These are phyloP conservation scores for Penicillium freii DNA, from an alignment of 2,329 filamentous ascomycete genomes.

Conservation along the genomic window DNA sequence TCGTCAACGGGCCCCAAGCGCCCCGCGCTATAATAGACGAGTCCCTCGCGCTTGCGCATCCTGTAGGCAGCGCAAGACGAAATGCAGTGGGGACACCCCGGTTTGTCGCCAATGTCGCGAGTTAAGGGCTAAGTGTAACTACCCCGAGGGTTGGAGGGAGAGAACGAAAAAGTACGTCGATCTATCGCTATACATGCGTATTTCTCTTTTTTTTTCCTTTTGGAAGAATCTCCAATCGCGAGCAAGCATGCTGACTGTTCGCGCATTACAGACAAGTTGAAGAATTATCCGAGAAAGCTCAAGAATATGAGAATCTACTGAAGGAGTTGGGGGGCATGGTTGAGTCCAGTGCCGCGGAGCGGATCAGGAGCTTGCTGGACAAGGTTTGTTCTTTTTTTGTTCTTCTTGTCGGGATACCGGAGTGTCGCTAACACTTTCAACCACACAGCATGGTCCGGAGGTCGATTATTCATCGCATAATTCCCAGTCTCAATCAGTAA, in stretches of 20 bases:
- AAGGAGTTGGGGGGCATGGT: constrained; percentile 38
- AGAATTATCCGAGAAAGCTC: constrained; percentile 31
- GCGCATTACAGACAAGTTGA: constrained; percentile 32
- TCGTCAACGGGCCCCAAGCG: constrained; percentile 25
- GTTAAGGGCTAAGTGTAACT: constrained; percentile 34
- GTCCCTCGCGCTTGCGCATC: constrained; percentile 38
- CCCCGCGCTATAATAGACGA: constrained; percentile 20
- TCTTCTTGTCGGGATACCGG: neutral
- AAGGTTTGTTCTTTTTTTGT: constrained; percentile 30
- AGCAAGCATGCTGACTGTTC: constrained; percentile 12
- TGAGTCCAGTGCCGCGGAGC: constrained; percentile 32
- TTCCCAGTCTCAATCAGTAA: constrained; percentile 30
- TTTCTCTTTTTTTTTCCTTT: neutral
- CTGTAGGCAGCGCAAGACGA: constrained; percentile 40
- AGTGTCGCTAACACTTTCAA: constrained; percentile 4
- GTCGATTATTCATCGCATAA: constrained; percentile 24
- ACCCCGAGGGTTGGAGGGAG: constrained; percentile 42
- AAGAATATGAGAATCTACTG: constrained; percentile 42
- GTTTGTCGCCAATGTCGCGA: constrained; percentile 39
- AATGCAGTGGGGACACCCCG: constrained; percentile 41
- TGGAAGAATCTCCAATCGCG: neutral
- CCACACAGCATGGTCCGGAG: constrained; percentile 24
- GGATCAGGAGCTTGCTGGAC: constrained; percentile 38
- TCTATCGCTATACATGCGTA: neutral
- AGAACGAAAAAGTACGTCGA: constrained; percentile 36